Conservation (phyloP, 1,139 yeast genomes). For the Sugiyamaella neomexicana region DNA sequence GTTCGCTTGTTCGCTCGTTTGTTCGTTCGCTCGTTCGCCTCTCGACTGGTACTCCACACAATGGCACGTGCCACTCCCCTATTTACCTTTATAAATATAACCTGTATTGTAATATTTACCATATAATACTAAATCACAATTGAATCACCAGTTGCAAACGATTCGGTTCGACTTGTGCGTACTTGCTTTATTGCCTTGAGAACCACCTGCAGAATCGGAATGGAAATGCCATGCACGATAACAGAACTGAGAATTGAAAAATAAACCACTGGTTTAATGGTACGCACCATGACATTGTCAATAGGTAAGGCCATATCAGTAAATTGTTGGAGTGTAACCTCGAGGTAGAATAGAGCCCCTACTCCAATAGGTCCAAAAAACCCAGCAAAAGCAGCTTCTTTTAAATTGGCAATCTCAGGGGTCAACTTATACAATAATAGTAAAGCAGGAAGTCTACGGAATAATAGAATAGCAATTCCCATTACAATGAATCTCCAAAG, state of each 20-base stretch:
- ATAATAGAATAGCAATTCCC: conserved; percentile 37
- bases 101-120: too few species aligned
- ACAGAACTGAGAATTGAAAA: conserved; percentile 35
- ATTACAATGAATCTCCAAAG: conserved; percentile 41
- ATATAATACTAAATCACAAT: not conserved
- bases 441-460: conserved; percentile 43
- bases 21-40: too few species aligned
- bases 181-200: not conserved
- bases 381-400: conserved; percentile 46
- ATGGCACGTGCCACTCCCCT: too few species aligned
- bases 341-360: conserved; percentile 43
- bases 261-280: conserved; percentile 33
- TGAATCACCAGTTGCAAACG: conserved; percentile 4
- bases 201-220: conserved; percentile 28
- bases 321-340: conserved; percentile 31
- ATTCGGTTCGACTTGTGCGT: not conserved
- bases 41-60: too few species aligned
- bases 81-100: too few species aligned
- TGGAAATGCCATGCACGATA: conserved; percentile 37
- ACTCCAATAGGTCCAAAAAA: conserved; percentile 51
- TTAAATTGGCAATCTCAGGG: conserved; percentile 42
- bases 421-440: conserved; percentile 39
- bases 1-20: too few species aligned
- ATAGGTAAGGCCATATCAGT: conserved; percentile 20
- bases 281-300: conserved; percentile 24